Evolutionary conservation across 345 rosid genomes (phyloP).

Genomic region (Nasturtium officinale): DNA sequence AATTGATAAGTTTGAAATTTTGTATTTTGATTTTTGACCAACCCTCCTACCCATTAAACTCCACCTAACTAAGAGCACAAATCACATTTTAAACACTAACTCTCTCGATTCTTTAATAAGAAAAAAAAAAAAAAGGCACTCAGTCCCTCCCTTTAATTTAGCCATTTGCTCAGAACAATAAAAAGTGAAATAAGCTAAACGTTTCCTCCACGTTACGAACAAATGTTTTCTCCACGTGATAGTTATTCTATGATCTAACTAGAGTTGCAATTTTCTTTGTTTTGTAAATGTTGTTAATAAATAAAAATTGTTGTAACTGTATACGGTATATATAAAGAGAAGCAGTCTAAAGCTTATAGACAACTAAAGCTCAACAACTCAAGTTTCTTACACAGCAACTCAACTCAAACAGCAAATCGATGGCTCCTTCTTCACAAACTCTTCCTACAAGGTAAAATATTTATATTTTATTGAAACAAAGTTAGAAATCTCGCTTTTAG

Average conservation of each 20-base stretch:
- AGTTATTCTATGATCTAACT: constrained; percentile 23
- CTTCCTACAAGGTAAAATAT: constrained; percentile 26
- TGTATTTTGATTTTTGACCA: constrained; percentile 20
- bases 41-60: constrained; percentile 28
- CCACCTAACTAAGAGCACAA: constrained; percentile 37
- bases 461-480: neutral
- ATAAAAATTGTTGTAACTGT: neutral
- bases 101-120: neutral
- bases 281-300: neutral
- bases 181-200: neutral
- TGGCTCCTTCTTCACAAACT: constrained; percentile 40
- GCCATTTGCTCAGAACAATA: neutral
- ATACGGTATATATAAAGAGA: constrained; percentile 26
- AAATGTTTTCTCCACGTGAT: constrained; percentile 25
- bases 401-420: constrained; percentile 19
- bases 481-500: neutral
- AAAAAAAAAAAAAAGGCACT: no score
- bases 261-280: neutral
- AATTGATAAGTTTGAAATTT: neutral
- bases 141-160: neutral
- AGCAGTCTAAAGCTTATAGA: constrained; percentile 22
- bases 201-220: constrained; percentile 21
- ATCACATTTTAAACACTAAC: constrained; percentile 34
- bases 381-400: constrained; percentile 1
- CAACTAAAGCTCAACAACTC: neutral